These are phyloP conservation scores for Helminthosporium solani DNA, from an alignment of 2,329 filamentous ascomycete genomes.

Conservation along the genomic window DNA sequence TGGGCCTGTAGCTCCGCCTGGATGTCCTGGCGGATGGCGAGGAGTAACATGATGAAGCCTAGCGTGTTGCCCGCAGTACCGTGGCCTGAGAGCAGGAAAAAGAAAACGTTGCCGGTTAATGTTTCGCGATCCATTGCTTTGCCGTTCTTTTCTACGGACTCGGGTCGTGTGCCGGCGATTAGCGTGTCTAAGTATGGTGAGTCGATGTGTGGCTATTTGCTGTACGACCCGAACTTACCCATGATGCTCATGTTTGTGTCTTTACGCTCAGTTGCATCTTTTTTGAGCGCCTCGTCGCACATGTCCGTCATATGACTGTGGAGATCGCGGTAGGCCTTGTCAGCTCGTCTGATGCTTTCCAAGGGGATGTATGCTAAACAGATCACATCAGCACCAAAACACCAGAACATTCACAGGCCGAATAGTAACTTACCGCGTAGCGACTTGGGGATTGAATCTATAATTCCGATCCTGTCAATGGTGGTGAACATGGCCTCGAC, in stretches of 20 bases:
- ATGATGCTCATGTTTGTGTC: too few relatives aligned
- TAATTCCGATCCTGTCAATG: conserved; percentile 4
- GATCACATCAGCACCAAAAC: too few relatives aligned
- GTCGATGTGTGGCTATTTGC: too few relatives aligned
- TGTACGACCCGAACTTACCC: too few relatives aligned
- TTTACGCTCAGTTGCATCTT: background rate
- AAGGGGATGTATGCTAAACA: too few relatives aligned
- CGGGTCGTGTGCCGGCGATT: too few relatives aligned
- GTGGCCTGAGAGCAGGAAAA: conserved; percentile 54
- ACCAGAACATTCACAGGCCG: background rate
- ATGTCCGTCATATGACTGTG: conserved; percentile 7
- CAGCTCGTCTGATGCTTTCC: background rate
- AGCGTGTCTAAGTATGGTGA: too few relatives aligned
- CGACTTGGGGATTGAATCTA: conserved; percentile 8
- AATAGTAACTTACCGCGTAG: conserved; percentile 2
- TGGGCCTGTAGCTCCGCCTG: conserved; percentile 46
- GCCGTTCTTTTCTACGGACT: too few relatives aligned
- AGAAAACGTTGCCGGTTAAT: conserved; percentile 48
- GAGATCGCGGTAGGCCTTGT: conserved; percentile 3
- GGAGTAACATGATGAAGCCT: conserved; percentile 45
- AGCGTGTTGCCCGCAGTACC: conserved; percentile 53
- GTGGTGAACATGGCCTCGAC: conserved; percentile 9
- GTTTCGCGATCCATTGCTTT: too few relatives aligned
- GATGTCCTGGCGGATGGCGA: conserved; percentile 48
- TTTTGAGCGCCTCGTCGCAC: background rate